These are phyloP conservation scores for Cytospora piceicola DNA, from an alignment of 2,329 filamentous ascomycete genomes.

Conservation along the genomic window DNA sequence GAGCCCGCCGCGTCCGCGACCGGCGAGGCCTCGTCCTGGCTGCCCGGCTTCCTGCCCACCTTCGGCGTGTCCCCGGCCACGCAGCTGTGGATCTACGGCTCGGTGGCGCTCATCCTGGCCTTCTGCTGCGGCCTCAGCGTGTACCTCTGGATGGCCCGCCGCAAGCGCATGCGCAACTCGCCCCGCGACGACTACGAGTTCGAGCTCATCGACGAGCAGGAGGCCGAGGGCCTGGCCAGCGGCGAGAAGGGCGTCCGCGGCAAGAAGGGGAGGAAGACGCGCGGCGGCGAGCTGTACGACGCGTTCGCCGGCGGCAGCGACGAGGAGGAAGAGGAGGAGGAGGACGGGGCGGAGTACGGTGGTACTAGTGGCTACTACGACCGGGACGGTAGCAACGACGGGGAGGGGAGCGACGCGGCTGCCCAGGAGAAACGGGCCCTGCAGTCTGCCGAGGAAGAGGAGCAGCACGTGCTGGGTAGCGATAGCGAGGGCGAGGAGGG, in stretches of 20 bases:
- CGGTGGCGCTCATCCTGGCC: constrained; percentile 78
- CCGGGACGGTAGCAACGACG: constrained; percentile 26
- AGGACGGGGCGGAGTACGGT: constrained; percentile 54
- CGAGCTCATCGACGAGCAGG: constrained; percentile 85
- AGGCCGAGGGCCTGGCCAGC: constrained; percentile 59
- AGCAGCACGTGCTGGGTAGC: constrained; percentile 56
- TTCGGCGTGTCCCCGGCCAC: constrained; percentile 87
- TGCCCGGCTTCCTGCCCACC: constrained; percentile 86
- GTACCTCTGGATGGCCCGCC: constrained; percentile 80
- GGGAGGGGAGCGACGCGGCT: constrained; percentile 35
- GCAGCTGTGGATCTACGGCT: constrained; percentile 91
- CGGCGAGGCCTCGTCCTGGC: constrained; percentile 62
- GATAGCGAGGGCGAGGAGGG: constrained; percentile 49
- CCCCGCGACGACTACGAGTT: constrained; percentile 89
- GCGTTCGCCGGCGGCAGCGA: constrained; percentile 87
- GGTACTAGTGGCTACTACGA: constrained; percentile 46
- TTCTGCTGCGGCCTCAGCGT: constrained; percentile 83
- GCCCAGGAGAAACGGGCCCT: constrained; percentile 38
- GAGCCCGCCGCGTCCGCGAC: constrained; percentile 40
- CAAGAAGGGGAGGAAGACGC: constrained; percentile 52
- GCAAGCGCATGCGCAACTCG: constrained; percentile 74
- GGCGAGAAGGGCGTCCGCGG: constrained; percentile 50
- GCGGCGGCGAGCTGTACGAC: constrained; percentile 93
- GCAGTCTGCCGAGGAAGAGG: constrained; percentile 40
- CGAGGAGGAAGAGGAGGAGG: constrained; percentile 75